Base-by-base conservation (phyloP, 306 rosid genomes). In the Crataegus laevigata region DNA sequence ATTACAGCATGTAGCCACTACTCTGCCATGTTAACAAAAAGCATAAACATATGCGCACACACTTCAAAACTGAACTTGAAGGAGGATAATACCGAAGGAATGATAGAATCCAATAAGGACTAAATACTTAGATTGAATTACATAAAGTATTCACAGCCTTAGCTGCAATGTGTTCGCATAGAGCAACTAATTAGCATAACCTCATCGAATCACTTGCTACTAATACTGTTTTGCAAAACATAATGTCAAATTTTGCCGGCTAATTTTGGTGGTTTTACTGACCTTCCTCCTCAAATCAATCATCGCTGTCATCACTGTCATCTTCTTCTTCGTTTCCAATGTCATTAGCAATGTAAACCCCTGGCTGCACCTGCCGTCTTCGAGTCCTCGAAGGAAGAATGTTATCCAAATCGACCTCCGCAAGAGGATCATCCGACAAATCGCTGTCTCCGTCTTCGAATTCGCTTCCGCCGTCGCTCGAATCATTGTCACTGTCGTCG, bases 311-410 rank as follows among this genome's bases (percentile, higher is more conserved):
- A 38, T 85, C 86, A 68, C 83, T 79, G 69, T 84, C 93, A 17
- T 77, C 84, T 6, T 64, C 77, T 4, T 69, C 50, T 40, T 60
- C 78, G 71, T 84, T 85, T 18, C 34, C 82, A 11, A 43, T 51
- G 60, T 90, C 88, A 38, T 77, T 84, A 9, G 91, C 78, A 77
- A 94, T 82, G 80, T 61, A 87, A 61, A 90, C 79, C n/a, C 98
- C 96, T 0, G 92, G 81, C 13, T 84, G 83, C 64, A 75, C 68
- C 40, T 85, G 77, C 81, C 88, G 87, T 79, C 96, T 84, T 65
- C 98, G 87, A 50, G 98, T 94, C 84, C 97, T 87, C 1, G 96
- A 91, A 12, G 97, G 97, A 47, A 91, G 96, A 79, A 94, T 91
- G 85, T 94, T 94, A 45, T 91, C 83, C 89, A 94, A 89, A 88